phyloP scores from a whole-genome alignment of 371 early-diverging fungal species.

The Mortierella sp. region DNA sequence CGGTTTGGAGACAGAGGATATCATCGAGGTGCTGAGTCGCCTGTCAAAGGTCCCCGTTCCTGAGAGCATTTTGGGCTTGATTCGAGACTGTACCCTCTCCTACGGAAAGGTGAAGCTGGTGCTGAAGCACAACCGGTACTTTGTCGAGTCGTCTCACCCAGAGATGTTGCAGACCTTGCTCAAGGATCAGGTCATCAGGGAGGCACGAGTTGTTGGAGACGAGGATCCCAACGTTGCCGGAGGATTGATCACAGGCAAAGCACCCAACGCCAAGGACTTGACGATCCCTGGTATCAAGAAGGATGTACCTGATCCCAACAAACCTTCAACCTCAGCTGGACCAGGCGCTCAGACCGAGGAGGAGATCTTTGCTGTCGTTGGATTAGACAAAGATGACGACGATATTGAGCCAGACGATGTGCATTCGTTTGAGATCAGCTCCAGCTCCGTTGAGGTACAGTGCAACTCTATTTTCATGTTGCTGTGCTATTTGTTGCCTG shows the following conservation, averaged over 20 bases:
- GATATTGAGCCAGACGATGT: conserved; percentile 79
- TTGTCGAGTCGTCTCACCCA: conserved; percentile 91
- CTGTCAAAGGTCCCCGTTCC: conserved; percentile 95
- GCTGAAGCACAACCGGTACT: conserved; percentile 95
- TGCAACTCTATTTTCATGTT: not conserved
- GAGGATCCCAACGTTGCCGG: conserved; percentile 38
- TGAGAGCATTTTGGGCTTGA: conserved; percentile 87
- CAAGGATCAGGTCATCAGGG: conserved; percentile 83
- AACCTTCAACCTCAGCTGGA: conserved; percentile 43
- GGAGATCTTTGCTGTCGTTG: conserved; percentile 70
- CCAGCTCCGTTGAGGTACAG: conserved; percentile 81
- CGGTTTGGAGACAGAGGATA: conserved; percentile 96
- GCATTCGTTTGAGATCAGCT: conserved; percentile 91
- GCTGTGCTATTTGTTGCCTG: not conserved
- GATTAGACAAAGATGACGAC: conserved; percentile 74
- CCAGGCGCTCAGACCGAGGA: conserved; percentile 56
- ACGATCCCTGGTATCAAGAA: conserved; percentile 69
- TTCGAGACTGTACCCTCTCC: conserved; percentile 91
- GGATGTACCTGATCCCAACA: conserved; percentile 46
- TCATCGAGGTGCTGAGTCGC: conserved; percentile 93
- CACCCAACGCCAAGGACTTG: conserved; percentile 74
- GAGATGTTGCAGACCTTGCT: conserved; percentile 89
- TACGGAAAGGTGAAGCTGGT: conserved; percentile 99
- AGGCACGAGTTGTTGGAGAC: conserved; percentile 71
- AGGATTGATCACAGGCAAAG: conserved; percentile 57